phyloP scores from a whole-genome alignment of 192 early-diverging fungal genomes.

The Coemansia sp. region DNA sequence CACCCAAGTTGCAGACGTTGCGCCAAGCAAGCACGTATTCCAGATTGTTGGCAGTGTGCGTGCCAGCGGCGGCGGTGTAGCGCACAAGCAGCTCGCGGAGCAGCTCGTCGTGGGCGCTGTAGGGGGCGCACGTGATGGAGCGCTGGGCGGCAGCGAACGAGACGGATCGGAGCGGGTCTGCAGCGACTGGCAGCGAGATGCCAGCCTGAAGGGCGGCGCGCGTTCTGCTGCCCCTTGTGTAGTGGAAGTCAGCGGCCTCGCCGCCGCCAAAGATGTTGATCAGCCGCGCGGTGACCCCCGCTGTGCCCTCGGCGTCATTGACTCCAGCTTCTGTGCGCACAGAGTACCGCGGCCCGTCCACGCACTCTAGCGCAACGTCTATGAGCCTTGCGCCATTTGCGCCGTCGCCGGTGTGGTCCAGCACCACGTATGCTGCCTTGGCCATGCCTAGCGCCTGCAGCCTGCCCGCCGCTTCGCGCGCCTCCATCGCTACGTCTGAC shows the following conservation, averaged over 20 bases:
- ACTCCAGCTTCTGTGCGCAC: slow-evolving; percentile 88
- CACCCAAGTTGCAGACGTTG: slow-evolving; percentile 60
- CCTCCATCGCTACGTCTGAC: slow-evolving; percentile 18
- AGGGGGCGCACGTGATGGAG: slow-evolving; percentile 62
- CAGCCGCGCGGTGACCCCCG: slow-evolving; percentile 68
- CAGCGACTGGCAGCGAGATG: slow-evolving; percentile 66
- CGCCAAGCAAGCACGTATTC: slow-evolving; percentile 78
- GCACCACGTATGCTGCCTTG: slow-evolving; percentile 19
- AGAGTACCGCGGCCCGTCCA: slow-evolving; percentile 71
- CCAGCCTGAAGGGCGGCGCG: slow-evolving; percentile 62
- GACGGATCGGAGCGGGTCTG: slow-evolving; percentile 67
- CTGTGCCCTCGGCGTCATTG: slow-evolving; percentile 83
- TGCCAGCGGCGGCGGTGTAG: slow-evolving; percentile 2
- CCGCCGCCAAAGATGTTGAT: slow-evolving; percentile 88
- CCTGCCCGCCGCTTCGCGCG: slow-evolving; percentile 44
- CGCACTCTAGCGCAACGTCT: slow-evolving; percentile 71
- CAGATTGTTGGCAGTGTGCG: slow-evolving; percentile 60
- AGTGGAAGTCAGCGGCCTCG: slow-evolving; percentile 73
- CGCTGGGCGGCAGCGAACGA: slow-evolving; percentile 67
- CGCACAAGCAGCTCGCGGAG: slow-evolving; percentile 59
- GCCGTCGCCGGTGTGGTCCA: slow-evolving; percentile 8
- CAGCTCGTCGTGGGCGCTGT: slow-evolving; percentile 74
- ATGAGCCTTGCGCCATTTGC: slow-evolving; percentile 20
- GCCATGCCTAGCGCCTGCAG: slow-evolving; percentile 47
- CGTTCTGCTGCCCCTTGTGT: slow-evolving; percentile 74